phyloP scores from a whole-genome alignment of 352 stramenopile genomes.

The Globisporangium emineosum region DNA sequence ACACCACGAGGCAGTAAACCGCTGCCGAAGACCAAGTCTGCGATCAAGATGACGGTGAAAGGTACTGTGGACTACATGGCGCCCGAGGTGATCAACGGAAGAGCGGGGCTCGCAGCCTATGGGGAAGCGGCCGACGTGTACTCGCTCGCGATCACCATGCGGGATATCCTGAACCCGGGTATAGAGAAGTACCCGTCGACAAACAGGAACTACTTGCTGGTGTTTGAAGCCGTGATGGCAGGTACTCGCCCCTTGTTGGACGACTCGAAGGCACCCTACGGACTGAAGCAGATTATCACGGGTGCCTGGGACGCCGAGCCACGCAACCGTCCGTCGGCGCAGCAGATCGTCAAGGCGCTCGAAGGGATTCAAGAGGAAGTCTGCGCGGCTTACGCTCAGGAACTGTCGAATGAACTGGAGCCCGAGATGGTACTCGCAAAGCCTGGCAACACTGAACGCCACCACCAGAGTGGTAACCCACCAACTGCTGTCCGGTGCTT shows the following conservation, averaged over 20 bases:
- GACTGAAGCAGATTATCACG: conserved; percentile 25
- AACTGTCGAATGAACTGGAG: conserved; percentile 22
- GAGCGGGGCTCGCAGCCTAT: conserved; percentile 42
- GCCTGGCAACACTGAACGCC: not conserved
- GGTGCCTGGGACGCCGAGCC: conserved; percentile 27
- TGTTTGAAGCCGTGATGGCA: conserved; percentile 45
- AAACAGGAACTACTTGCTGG: conserved; percentile 49
- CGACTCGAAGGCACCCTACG: conserved; percentile 15
- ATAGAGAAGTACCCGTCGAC: conserved; percentile 43
- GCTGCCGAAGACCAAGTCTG: not conserved
- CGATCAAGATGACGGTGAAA: conserved; percentile 45
- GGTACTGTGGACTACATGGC: conserved; percentile 78
- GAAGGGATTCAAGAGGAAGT: conserved; percentile 30
- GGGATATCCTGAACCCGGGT: conserved; percentile 58
- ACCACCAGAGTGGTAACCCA: not conserved
- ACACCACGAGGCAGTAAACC: not conserved
- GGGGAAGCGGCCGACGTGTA: conserved; percentile 27
- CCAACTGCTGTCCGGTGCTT: conserved; percentile 21
- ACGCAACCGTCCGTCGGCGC: conserved; percentile 16
- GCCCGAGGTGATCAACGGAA: conserved; percentile 65
- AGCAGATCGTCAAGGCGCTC: conserved; percentile 27
- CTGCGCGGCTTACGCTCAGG: conserved; percentile 20
- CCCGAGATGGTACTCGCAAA: conserved; percentile 10
- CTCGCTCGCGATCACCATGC: conserved; percentile 67
- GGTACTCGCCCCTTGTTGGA: conserved; percentile 25